phyloP scores from a whole-genome alignment of 1,139 yeast genomes.

The Trichomonascaceae sp. region DNA sequence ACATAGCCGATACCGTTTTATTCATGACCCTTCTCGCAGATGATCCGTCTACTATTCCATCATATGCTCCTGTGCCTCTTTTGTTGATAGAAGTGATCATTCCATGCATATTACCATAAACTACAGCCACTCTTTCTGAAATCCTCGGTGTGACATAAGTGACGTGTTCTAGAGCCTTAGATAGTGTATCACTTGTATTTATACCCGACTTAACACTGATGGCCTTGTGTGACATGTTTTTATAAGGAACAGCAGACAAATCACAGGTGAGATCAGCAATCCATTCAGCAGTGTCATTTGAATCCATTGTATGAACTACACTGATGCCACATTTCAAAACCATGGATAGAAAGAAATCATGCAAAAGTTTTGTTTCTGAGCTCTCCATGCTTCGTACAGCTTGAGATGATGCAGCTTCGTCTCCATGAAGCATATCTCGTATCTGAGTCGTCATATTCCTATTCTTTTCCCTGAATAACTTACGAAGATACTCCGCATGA shows the following conservation, averaged over 20 bases:
- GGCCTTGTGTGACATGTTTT: slow-evolving; percentile 31
- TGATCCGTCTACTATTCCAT: slow-evolving; percentile 14
- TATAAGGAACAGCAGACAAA: slow-evolving; percentile 21
- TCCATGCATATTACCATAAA: slow-evolving; percentile 18
- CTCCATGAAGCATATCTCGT: slow-evolving; percentile 18
- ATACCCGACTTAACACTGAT: slow-evolving; percentile 41
- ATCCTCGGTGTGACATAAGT: slow-evolving; percentile 39
- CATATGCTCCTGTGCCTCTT: slow-evolving; percentile 20
- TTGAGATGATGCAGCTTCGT: slow-evolving; percentile 1
- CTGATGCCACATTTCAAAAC: slow-evolving; percentile 16
- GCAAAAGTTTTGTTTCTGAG: not conserved
- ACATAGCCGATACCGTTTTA: slow-evolving; percentile 15
- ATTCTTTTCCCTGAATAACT: slow-evolving; percentile 16
- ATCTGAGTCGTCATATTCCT: slow-evolving; percentile 19
- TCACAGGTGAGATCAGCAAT: slow-evolving; percentile 21
- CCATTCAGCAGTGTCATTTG: slow-evolving; percentile 22
- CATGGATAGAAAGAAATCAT: slow-evolving; percentile 11
- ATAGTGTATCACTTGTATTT: slow-evolving; percentile 36
- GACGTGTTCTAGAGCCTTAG: slow-evolving; percentile 41
- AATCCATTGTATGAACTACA: slow-evolving; percentile 19
- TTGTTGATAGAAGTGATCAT: slow-evolving; percentile 15
- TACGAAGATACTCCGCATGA: slow-evolving; percentile 15
- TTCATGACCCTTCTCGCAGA: slow-evolving; percentile 8
- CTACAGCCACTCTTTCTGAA: slow-evolving; percentile 16
- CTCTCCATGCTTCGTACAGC: not conserved